These are phyloP conservation scores for Coniferiporia sulphurascens DNA, from an alignment of 1,284 basidiomycete genomes.

Conservation along the genomic window DNA sequence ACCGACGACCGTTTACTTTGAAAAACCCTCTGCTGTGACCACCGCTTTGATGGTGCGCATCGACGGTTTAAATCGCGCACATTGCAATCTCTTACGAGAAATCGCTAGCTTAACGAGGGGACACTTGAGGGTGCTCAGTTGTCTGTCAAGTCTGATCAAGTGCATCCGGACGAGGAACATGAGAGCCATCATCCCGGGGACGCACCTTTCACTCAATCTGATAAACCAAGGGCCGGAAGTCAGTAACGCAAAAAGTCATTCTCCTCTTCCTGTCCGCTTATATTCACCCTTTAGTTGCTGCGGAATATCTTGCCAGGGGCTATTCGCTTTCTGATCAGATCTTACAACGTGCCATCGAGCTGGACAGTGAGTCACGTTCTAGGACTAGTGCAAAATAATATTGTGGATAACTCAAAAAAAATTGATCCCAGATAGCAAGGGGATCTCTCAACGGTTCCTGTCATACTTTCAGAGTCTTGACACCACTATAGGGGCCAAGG, in stretches of 20 bases:
- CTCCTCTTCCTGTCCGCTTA: constrained; percentile 9
- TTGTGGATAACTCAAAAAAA: background rate
- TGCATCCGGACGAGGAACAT: constrained; percentile 48
- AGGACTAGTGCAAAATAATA: background rate
- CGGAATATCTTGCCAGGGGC: constrained; percentile 86
- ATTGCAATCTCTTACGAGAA: background rate
- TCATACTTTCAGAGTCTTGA: constrained; percentile 72
- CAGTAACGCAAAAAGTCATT: constrained; percentile 23
- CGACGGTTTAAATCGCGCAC: background rate
- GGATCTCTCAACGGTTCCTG: constrained; percentile 83
- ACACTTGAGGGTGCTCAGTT: constrained; percentile 59
- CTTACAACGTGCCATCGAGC: constrained; percentile 81
- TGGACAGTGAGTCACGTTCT: constrained; percentile 60
- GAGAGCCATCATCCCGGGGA: constrained; percentile 29
- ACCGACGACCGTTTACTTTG: constrained; percentile 61
- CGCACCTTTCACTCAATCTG: constrained; percentile 60
- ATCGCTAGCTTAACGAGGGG: constrained; percentile 62
- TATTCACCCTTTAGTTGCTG: constrained; percentile 53
- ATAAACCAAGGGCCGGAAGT: constrained; percentile 82
- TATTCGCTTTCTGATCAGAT: constrained; percentile 78
- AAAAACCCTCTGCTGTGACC: constrained; percentile 72
- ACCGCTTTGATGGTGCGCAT: constrained; percentile 68
- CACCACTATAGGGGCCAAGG: constrained; percentile 58
- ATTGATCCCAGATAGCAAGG: constrained; percentile 58
- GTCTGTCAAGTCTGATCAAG: constrained; percentile 59